Base-by-base conservation (phyloP, 2,329 filamentous ascomycete genomes). In the Zasmidium cellare region DNA sequence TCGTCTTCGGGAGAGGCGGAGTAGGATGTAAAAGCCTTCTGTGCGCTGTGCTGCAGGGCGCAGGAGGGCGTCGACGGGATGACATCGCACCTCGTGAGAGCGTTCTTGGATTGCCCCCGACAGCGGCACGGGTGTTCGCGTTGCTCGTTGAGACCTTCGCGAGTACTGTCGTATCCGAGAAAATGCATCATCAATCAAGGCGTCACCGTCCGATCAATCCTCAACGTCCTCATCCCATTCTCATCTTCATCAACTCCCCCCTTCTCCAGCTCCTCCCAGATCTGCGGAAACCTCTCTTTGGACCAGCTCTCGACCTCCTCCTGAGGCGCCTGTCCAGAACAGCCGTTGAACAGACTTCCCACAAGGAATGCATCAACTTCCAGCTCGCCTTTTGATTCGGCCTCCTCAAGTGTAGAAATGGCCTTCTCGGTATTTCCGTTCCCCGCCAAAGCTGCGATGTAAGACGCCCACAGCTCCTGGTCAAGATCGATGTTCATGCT, bases 401-500 rank as follows among this genome's bases (percentile, higher is more conserved):
- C 90, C 25, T 83, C 81, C 64, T 86, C 80, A 46, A 96, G 79
- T 31, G 90, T 77, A 57, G 80, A 77, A 65, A 86, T 84, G 2
- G 87, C 87, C 66, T 89, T 86, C 19, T 90, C 84, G 48, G 90
- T 80, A 51, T 87, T 81, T 22, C 86, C 87, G 63, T 91, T 89
- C 2, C 87, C 86, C 0, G 89, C 90, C 55, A 96, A 74, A 0
- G 90, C 90, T 9, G 86, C 89, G 49, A 89, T 79, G 71, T 96
- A 97, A 1, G 87, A 86, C 19, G 84, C 84, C 75, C 90, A 93
- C 12, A 97, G 84, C 2, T 81, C 74, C 20, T 83, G 82, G 38
- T 91, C 89, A 22, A 96, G 81, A 44, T 91, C 87, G 53, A 97
- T 82, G 25, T 94, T 91, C 81, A 96, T 87, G 56, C 80, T 80